Base-by-base conservation (phyloP, 495 filamentous ascomycete genomes). In the Talaromyces thailandensis region DNA sequence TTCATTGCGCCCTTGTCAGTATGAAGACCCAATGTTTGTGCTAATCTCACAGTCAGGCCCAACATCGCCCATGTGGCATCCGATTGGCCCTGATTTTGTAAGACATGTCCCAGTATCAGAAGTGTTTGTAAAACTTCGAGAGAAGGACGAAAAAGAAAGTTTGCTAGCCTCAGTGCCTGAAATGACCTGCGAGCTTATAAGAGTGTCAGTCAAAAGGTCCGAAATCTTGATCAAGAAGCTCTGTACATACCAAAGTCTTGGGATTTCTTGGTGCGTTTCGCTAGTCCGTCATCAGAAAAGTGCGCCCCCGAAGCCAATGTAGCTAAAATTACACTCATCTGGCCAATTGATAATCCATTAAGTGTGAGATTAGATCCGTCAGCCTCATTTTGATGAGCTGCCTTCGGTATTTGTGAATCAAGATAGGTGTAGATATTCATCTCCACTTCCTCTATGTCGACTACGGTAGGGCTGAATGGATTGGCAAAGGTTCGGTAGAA, bases 281-380 rank as follows among this genome's bases (percentile, higher is more conserved):
- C 64, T 45, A 71, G 65, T 6, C 70, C 72, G 14, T 81, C 62
- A 48, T 73, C 72, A 1, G 80, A 82, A 65, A 73, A 82, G 65
- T 84, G 82, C 23, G 75, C 78, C 7, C 82, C 82, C 29, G 76
- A 76, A 9, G 79, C 79, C 21, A 84, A 62, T 0, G 75, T 77
- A 3, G 82, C 82, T 56, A 84, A 73, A 0, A 84, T 29, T 62
- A 69, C 70, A 67, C 67, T 77, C 40, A 69, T 72, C 62, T 69
- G 76, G 57, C 66, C 79, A 62, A 72, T 74, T 64, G 74, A 71
- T 69, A 65, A 28, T 68, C 65, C 0, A 64, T 69, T 8, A 29
- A 3, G 3, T 29, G 28, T 6, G 67, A 57, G 72, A 76, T 76
- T 61, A 63, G 68, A 23, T 67, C 72, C 59, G 64, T 70, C 18